Conservation (phyloP, 208 protist genomes). For the Perkinsela sp. region DNA sequence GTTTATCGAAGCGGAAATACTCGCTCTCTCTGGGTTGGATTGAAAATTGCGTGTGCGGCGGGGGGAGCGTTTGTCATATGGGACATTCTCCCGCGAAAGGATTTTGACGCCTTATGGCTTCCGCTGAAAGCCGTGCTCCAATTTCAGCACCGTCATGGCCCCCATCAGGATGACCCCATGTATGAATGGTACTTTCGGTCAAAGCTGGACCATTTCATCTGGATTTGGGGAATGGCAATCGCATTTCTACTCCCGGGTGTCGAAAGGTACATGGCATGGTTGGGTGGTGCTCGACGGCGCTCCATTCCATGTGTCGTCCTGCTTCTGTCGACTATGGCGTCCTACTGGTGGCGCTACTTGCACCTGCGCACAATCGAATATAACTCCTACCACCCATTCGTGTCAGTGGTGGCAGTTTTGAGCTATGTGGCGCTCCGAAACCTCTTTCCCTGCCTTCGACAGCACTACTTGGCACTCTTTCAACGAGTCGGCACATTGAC, state of each 20-base stretch:
- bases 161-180: constrained; percentile 7
- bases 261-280: constrained; percentile 8
- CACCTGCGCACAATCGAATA: constrained; percentile 12
- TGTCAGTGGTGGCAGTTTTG: constrained; percentile 21
- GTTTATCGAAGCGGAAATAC: constrained; percentile 9
- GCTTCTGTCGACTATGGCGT: constrained; percentile 1
- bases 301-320: not conserved
- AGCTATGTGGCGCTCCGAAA: constrained; percentile 31
- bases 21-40: constrained; percentile 3
- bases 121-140: constrained; percentile 12
- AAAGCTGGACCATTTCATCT: constrained; percentile 31
- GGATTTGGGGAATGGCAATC: constrained; percentile 30
- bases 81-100: constrained; percentile 11
- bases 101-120: constrained; percentile 11
- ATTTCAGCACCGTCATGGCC: constrained; percentile 13
- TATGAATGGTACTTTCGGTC: constrained; percentile 47
- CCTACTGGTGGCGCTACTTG: constrained; percentile 10
- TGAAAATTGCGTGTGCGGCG: constrained; percentile 11
- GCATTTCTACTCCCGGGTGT: constrained; percentile 10
- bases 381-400: constrained; percentile 35
- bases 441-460: constrained; percentile 9
- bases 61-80: constrained; percentile 14
- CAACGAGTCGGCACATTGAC: constrained; percentile 25
- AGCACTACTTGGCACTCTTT: constrained; percentile 17
- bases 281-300: not conserved